phyloP scores from a whole-genome alignment of 202 grass and related monocot species.

The Carex arenaria region DNA sequence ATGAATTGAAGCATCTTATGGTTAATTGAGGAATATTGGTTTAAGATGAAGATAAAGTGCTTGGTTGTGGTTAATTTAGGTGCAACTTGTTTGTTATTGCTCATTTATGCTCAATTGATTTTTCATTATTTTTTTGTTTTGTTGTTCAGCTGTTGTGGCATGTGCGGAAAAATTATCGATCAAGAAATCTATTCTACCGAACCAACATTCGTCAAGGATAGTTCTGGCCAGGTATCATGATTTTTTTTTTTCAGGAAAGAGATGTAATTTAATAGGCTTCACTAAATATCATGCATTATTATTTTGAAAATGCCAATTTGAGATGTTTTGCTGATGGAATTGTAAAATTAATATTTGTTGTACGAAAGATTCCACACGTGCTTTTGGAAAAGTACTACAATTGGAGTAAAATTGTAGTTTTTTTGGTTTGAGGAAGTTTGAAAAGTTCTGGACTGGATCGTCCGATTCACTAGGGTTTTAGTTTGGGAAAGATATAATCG shows the following conservation, averaged over 20 bases:
- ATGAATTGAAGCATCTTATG: background rate
- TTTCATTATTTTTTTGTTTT: background rate
- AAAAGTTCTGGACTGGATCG: background rate
- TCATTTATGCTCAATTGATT: too few relatives aligned
- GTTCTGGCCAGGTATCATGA: conserved; percentile 28
- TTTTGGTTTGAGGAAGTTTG: background rate
- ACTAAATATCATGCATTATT: background rate
- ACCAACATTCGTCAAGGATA: conserved; percentile 52
- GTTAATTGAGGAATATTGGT: background rate
- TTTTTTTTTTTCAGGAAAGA: background rate
- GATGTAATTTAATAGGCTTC: background rate
- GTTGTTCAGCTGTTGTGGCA: conserved; percentile 53
- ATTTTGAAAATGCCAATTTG: background rate
- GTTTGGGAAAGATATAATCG: background rate
- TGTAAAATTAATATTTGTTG: too few relatives aligned
- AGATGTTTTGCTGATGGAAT: background rate
- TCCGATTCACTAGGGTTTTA: background rate
- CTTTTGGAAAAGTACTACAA: background rate
- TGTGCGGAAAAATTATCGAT: conserved; percentile 83
- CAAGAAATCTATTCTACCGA: conserved; percentile 56
- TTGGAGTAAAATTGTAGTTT: background rate
- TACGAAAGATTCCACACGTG: too few relatives aligned
- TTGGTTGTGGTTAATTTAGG: background rate
- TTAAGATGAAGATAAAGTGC: background rate
- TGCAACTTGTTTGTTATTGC: background rate